These are phyloP conservation scores for Anisogramma anomala DNA, from an alignment of 2,329 filamentous ascomycete genomes.

Conservation along the genomic window DNA sequence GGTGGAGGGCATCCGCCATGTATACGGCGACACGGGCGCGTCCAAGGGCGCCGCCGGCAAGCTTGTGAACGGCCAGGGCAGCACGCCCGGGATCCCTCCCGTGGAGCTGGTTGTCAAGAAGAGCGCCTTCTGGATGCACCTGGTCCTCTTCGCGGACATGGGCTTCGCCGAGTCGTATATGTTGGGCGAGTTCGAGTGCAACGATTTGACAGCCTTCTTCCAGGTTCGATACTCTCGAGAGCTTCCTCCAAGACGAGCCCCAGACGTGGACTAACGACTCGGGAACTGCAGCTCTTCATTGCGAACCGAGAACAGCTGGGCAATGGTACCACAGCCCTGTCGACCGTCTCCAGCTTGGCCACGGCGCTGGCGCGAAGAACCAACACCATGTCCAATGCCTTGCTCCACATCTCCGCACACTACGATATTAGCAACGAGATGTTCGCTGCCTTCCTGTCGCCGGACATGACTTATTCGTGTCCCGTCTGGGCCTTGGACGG, in stretches of 20 bases:
- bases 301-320: slow-evolving; percentile 51
- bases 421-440: slow-evolving; percentile 69
- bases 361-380: slow-evolving; percentile 45
- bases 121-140: slow-evolving; percentile 58
- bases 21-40: slow-evolving; percentile 33
- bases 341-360: slow-evolving; percentile 45
- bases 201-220: slow-evolving; percentile 57
- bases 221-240: slow-evolving; percentile 30
- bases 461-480: slow-evolving; percentile 69
- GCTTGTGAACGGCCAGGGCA: slow-evolving; percentile 26
- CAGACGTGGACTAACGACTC: background rate
- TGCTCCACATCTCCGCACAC: slow-evolving; percentile 58
- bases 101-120: slow-evolving; percentile 50
- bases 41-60: slow-evolving; percentile 24
- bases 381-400: slow-evolving; percentile 46
- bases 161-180: slow-evolving; percentile 65
- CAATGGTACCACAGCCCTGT: slow-evolving; percentile 52
- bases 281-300: slow-evolving; percentile 49
- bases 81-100: slow-evolving; percentile 27
- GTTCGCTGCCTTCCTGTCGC: slow-evolving; percentile 61
- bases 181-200: slow-evolving; percentile 57
- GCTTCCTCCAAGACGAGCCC: background rate
- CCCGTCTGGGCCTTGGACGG: slow-evolving; percentile 48
- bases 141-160: slow-evolving; percentile 62
- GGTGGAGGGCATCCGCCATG: slow-evolving; percentile 28